phyloP scores from a whole-genome alignment of 1,284 basidiomycete species.

The Tranzscheliella williamsii region DNA sequence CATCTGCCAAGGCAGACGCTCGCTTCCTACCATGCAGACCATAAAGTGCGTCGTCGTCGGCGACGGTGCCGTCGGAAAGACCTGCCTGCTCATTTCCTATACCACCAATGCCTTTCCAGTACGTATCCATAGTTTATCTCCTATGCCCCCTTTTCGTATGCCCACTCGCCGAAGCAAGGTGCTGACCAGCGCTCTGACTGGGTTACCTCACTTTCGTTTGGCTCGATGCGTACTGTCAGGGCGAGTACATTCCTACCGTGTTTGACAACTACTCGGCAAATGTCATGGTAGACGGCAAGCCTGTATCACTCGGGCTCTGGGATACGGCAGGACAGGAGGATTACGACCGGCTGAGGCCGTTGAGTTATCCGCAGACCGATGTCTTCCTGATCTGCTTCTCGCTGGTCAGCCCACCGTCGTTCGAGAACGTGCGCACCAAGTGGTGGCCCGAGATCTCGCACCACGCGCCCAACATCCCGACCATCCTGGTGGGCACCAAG shows the following conservation, averaged over 20 bases:
- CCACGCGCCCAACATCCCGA: constrained; percentile 88
- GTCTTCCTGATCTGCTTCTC: constrained; percentile 99
- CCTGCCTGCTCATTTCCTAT: constrained; percentile 60
- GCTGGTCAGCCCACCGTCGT: constrained; percentile 92
- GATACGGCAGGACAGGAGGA: constrained; percentile 61
- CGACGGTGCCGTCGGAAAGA: constrained; percentile 61
- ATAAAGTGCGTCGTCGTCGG: constrained; percentile 60
- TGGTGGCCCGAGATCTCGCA: constrained; percentile 67
- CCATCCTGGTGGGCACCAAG: constrained; percentile 96
- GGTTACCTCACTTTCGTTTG: too few relatives aligned
- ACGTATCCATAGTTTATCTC: constrained; percentile 5
- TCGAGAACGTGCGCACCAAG: constrained; percentile 97
- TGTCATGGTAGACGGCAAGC: constrained; percentile 98
- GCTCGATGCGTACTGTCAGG: too few relatives aligned
- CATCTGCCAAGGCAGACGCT: not conserved
- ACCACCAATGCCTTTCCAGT: constrained; percentile 61
- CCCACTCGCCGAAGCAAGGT: too few relatives aligned
- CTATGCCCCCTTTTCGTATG: too few relatives aligned
- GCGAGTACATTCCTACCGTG: constrained; percentile 66
- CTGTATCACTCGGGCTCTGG: constrained; percentile 95
- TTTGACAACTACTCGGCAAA: constrained; percentile 89
- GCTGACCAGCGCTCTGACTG: too few relatives aligned
- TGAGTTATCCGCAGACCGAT: constrained; percentile 98
- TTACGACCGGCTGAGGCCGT: constrained; percentile 93
- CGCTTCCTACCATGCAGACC: constrained; percentile 43